Conservation (phyloP, 208 protist genomes). For the Naegleria lovaniensis region DNA sequence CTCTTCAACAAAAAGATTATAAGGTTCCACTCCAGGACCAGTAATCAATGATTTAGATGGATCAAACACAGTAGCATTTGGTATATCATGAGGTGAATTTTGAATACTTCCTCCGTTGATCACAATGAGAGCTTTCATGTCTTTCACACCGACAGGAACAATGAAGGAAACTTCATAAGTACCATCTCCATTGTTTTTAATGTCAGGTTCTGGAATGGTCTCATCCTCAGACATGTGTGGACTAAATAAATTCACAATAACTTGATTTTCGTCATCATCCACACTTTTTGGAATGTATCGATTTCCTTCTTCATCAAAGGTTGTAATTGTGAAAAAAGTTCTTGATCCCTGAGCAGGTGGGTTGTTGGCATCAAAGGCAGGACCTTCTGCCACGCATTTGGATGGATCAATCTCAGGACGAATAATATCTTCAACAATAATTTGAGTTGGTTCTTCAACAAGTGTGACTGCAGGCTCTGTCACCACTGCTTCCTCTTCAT, state of each 20-base stretch:
- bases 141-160: neutral
- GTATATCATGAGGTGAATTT: neutral
- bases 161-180: neutral
- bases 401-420: neutral
- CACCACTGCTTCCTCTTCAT: neutral
- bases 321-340: neutral
- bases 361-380: neutral
- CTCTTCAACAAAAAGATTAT: neutral
- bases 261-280: neutral
- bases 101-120: neutral
- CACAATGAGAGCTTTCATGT: neutral
- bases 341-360: neutral
- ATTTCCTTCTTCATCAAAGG: no score
- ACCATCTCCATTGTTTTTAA: neutral
- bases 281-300: neutral
- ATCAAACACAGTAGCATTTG: neutral
- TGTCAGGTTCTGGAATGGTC: neutral
- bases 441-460: neutral
- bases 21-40: neutral
- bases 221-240: neutral
- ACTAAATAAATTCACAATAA: neutral
- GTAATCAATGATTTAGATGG: neutral
- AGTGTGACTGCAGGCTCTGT: neutral
- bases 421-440: neutral
- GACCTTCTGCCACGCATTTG: neutral